Conservation (phyloP, 352 stramenopile species). For the Phytopythium kandeliae region DNA sequence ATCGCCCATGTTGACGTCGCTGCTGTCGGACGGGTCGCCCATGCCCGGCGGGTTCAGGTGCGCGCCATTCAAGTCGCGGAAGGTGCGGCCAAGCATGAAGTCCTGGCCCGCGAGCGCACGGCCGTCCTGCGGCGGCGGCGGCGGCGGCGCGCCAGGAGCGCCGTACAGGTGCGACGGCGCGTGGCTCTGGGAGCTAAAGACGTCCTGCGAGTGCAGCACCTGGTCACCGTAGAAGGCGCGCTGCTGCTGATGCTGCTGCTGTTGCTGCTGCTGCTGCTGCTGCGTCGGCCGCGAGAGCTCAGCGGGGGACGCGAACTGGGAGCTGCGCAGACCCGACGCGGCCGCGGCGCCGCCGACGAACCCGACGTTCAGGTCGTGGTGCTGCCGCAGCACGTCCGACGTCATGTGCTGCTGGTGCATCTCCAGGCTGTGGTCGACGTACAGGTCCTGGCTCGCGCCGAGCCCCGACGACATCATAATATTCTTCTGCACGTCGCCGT, state of each 20-base stretch:
- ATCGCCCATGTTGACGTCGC: constrained; percentile 56
- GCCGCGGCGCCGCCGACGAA: constrained; percentile 1
- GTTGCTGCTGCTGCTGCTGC: constrained; percentile 17
- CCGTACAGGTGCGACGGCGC: constrained; percentile 38
- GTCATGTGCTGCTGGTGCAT: constrained; percentile 27
- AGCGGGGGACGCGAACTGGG: constrained; percentile 16
- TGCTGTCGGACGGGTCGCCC: constrained; percentile 34
- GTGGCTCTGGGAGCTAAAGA: constrained; percentile 40
- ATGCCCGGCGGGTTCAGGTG: constrained; percentile 35
- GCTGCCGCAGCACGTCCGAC: constrained; percentile 35
- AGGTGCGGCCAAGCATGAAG: constrained; percentile 41
- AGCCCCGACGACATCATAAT: constrained; percentile 40
- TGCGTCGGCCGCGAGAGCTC: constrained; percentile 16
- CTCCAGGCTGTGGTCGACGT: constrained; percentile 37
- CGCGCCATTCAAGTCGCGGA: constrained; percentile 35
- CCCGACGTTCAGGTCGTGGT: constrained; percentile 21
- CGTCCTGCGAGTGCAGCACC: constrained; percentile 38
- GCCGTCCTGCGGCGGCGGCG: constrained; percentile 29
- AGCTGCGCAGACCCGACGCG: constrained; percentile 10
- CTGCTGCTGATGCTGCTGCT: constrained; percentile 22
- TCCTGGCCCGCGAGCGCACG: constrained; percentile 32
- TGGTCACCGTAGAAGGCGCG: constrained; percentile 44
- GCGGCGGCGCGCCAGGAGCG: constrained; percentile 13
- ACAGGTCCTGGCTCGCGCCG: constrained; percentile 35
- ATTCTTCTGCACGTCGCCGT: constrained; percentile 46